These are phyloP conservation scores for Calocera cornea DNA, from an alignment of 768 basidiomycete species.

Conservation along the genomic window DNA sequence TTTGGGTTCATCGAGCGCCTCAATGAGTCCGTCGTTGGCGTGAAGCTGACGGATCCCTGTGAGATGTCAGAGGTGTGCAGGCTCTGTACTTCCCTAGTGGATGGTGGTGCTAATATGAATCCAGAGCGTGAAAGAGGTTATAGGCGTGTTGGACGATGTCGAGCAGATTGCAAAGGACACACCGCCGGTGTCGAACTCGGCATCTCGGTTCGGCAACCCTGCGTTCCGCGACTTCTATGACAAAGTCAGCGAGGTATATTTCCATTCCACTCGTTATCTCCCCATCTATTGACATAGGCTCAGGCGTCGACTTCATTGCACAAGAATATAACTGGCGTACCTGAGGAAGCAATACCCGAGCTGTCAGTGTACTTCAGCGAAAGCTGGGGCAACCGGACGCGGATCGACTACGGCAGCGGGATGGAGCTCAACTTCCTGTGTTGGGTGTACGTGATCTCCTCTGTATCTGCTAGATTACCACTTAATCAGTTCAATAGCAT, in stretches of 20 bases:
- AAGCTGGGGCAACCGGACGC: conserved; percentile 77
- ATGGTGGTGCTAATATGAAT: background rate
- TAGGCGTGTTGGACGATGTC: conserved; percentile 52
- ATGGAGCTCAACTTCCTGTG: conserved; percentile 98
- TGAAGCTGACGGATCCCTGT: conserved; percentile 58
- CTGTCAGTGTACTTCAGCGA: conserved; percentile 70
- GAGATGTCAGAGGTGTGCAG: conserved; percentile 41
- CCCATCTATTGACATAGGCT: background rate
- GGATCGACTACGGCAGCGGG: conserved; percentile 98
- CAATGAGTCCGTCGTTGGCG: conserved; percentile 60
- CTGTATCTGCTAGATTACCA: background rate
- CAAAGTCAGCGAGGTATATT: conserved; percentile 48
- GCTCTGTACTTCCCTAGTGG: background rate
- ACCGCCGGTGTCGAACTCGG: conserved; percentile 78
- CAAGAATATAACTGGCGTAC: conserved; percentile 40
- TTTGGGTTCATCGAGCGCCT: conserved; percentile 57
- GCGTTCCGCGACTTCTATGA: conserved; percentile 91
- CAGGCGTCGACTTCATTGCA: conserved; percentile 50
- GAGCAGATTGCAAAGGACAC: conserved; percentile 51
- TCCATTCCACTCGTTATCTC: conserved; percentile 10
- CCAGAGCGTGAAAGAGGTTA: conserved; percentile 50
- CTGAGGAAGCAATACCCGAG: conserved; percentile 47
- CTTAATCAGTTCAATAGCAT: conserved; percentile 43
- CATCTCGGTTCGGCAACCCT: conserved; percentile 92
- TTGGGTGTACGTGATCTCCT: conserved; percentile 59